Evolutionary conservation across 2,329 filamentous ascomycete genomes (phyloP).

Genomic region (Fusarium sp.): DNA sequence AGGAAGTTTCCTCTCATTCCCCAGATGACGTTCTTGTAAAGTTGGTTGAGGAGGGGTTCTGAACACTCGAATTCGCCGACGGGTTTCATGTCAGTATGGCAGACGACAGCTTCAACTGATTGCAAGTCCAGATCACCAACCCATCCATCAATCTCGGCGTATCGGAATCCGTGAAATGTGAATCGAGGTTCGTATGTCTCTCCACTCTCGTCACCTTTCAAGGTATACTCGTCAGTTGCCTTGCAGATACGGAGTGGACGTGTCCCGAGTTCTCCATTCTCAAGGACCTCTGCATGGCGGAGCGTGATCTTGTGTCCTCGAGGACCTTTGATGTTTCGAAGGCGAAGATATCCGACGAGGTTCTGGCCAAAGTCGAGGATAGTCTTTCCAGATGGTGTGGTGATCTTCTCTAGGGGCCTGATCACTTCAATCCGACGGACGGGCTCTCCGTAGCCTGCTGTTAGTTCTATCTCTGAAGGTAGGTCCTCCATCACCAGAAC

Average conservation of each 20-base stretch:
- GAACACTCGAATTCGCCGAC: constrained; percentile 64
- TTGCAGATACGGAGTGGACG: constrained; percentile 32
- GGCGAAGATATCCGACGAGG: constrained; percentile 60
- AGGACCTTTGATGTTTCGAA: constrained; percentile 50
- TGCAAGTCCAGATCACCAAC: constrained; percentile 13
- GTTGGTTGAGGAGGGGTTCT: constrained; percentile 60
- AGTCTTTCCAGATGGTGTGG: constrained; percentile 53
- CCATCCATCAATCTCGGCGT: constrained; percentile 60
- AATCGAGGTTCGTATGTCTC: constrained; percentile 57
- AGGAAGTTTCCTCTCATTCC: constrained; percentile 68
- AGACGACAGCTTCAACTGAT: constrained; percentile 43
- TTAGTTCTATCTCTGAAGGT: constrained; percentile 61
- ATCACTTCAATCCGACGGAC: constrained; percentile 16
- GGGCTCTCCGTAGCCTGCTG: constrained; percentile 45
- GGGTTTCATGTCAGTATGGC: constrained; percentile 63
- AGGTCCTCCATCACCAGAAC: constrained; percentile 10
- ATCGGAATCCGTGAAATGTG: constrained; percentile 67
- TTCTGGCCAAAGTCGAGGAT: constrained; percentile 70
- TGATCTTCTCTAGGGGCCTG: constrained; percentile 37
- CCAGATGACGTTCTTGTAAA: constrained; percentile 65
- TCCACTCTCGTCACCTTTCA: constrained; percentile 22
- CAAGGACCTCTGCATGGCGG: constrained; percentile 65
- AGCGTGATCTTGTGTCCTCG: constrained; percentile 56
- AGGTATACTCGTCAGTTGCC: constrained; percentile 20
- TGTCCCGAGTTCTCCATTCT: constrained; percentile 55